phyloP scores from a whole-genome alignment of 331 rosid genomes.

The Erythrophleum ivorense region DNA sequence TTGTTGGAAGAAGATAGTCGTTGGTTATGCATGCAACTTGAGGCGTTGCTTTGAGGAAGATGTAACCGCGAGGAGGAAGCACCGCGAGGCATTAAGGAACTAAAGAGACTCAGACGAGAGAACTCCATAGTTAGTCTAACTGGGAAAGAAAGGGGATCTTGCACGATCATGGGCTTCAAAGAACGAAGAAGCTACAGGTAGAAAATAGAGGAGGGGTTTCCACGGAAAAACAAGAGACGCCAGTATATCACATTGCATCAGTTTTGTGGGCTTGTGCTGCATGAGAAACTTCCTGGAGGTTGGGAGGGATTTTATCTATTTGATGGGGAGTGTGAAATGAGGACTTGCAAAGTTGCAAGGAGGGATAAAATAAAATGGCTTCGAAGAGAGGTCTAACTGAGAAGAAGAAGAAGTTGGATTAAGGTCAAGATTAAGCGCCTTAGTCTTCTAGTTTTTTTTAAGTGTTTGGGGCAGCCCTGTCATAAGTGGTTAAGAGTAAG shows the following conservation, averaged over 20 bases:
- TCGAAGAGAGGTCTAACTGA: neutral
- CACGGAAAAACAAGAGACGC: neutral
- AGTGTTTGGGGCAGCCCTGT: neutral
- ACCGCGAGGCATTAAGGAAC: neutral
- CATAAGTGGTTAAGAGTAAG: neutral
- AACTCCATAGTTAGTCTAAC: neutral
- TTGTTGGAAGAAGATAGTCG: neutral
- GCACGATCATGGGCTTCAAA: neutral
- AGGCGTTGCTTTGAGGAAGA: neutral
- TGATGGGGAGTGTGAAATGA: neutral
- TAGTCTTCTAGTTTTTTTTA: neutral
- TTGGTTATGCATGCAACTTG: neutral
- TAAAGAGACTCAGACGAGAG: neutral
- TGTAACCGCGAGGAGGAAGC: neutral
- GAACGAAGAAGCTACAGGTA: neutral
- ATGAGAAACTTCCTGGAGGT: neutral
- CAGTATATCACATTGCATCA: neutral
- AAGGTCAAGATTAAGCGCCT: neutral
- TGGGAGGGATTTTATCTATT: neutral
- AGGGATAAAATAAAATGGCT: neutral
- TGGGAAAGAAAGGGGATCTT: neutral
- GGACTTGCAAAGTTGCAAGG: neutral
- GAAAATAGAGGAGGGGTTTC: neutral
- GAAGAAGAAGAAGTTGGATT: neutral
- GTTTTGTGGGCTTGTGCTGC: no score